Conservation (phyloP, 2,329 filamentous ascomycete species). For the Scleromitrula shiraiana region DNA sequence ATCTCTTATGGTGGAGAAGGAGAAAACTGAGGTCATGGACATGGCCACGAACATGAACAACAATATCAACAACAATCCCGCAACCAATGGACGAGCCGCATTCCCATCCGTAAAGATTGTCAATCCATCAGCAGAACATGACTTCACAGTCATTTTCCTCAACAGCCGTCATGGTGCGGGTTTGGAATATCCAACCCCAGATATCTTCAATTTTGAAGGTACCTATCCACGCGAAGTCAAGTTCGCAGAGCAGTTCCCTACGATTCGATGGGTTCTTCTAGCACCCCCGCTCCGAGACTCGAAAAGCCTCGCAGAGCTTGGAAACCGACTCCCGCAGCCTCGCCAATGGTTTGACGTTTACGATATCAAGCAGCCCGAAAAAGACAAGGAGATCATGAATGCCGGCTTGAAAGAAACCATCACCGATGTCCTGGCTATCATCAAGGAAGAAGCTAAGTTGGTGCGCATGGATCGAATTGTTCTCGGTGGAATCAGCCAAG, state of each 20-base stretch:
- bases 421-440: conserved; percentile 27
- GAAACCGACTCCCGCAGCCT: conserved; percentile 22
- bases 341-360: conserved; percentile 47
- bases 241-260: conserved; percentile 17
- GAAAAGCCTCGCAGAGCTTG: conserved; percentile 10
- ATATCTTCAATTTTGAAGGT: conserved; percentile 35
- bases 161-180: conserved; percentile 37
- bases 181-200: conserved; percentile 31
- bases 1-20: no score
- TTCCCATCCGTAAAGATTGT: no score
- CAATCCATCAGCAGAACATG: no score
- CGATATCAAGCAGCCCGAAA: conserved; percentile 35
- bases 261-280: conserved; percentile 20
- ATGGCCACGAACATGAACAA: no score
- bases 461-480: conserved; percentile 35
- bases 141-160: conserved; percentile 39
- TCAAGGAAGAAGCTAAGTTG: conserved; percentile 31
- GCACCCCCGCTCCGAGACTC: conserved; percentile 23
- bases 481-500: conserved; percentile 41
- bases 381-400: conserved; percentile 37
- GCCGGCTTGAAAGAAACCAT: conserved; percentile 36
- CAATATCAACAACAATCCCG: no score
- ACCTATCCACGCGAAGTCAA: conserved; percentile 18
- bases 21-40: no score
- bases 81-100: no score